phyloP scores from a whole-genome alignment of 805 yeast species.

The Wickerhamiella parazyma region DNA sequence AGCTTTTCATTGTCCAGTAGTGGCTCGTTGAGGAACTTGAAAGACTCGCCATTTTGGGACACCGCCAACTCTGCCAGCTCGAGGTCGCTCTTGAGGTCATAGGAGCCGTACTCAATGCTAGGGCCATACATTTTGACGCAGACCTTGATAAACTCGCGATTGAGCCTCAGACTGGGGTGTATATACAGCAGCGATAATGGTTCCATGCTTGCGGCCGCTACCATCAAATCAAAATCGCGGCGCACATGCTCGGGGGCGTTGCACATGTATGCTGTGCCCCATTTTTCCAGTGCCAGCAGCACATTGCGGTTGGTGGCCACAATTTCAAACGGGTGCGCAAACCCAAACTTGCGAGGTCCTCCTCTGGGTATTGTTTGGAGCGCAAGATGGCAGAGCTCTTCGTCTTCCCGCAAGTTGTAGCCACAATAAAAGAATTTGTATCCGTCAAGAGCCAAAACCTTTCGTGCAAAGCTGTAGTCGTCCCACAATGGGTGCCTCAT shows the following conservation, averaged over 20 bases:
- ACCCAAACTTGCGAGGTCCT: not conserved
- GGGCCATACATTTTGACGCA: not conserved
- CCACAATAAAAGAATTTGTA: not conserved
- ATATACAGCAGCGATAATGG: not conserved
- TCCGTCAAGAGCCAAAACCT: not conserved
- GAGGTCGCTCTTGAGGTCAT: not conserved
- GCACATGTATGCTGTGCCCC: not conserved
- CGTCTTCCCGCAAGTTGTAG: not conserved
- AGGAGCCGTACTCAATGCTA: not conserved
- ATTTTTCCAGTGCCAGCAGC: not conserved
- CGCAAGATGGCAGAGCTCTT: not conserved
- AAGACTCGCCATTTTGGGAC: not conserved
- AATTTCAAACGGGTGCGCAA: not conserved
- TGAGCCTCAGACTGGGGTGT: not conserved
- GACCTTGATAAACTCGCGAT: not conserved
- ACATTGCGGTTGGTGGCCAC: not conserved
- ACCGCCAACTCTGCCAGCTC: not conserved
- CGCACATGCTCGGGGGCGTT: not conserved
- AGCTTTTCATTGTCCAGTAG: not conserved
- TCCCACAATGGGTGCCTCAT: not conserved
- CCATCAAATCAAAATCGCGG: not conserved
- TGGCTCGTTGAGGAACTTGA: not conserved
- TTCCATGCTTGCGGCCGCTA: not conserved
- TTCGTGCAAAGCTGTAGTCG: not conserved
- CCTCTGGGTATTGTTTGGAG: not conserved